Evolutionary conservation across 805 yeast species (phyloP), one percentile per base, ranked within the genome.

Genomic region (Candida railenensis): DNA sequence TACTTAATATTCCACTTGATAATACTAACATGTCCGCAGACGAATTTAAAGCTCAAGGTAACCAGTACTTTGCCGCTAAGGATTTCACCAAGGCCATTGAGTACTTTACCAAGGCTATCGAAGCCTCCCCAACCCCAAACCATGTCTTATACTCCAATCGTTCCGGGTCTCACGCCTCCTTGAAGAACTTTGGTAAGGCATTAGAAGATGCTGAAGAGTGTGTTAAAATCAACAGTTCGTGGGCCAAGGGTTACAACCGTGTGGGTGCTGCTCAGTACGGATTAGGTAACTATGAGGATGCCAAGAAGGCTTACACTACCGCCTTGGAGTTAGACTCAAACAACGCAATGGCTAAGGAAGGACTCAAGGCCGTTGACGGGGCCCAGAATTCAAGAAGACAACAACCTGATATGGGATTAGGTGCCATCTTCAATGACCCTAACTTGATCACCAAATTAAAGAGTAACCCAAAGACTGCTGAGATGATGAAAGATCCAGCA

Each of bases 211-310:
- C 98, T 15, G 69, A 87, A 48, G 81, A 86, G 60, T 87, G 96
- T 69, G 83, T 87, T 45, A 77, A 80, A 58, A 82, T 90, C 68
- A 89, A 87, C 53, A 84, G 90, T 14, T 54, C 85, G 2, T 94
- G 98, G 98, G 90, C 97, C 19, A 94, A 94, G 69, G 99, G 98
- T 41, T 88, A 87, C 74, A 87, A 83, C 60, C 84, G 99, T 68
- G 86, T 87, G 33, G 99, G 89, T 49, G 91, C 97, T 53, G 99
- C 99, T 28, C 81, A 85, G 42, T 85, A 76, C 58, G 99, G 99
- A n/a, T 72, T 87, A 49, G 89, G 89, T 15, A 79, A 87, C 49
- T 77, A 84, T 42, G 90, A 87, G 25, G 87, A 80, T 19, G 94
- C 98, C 40, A 80, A 79, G 55, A 65, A 66, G 22, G 74, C 86